Evolutionary conservation across 129 eudicot genomes (phyloP), one percentile per base, ranked within the genome.

Genomic region (Deinandra increscens): DNA sequence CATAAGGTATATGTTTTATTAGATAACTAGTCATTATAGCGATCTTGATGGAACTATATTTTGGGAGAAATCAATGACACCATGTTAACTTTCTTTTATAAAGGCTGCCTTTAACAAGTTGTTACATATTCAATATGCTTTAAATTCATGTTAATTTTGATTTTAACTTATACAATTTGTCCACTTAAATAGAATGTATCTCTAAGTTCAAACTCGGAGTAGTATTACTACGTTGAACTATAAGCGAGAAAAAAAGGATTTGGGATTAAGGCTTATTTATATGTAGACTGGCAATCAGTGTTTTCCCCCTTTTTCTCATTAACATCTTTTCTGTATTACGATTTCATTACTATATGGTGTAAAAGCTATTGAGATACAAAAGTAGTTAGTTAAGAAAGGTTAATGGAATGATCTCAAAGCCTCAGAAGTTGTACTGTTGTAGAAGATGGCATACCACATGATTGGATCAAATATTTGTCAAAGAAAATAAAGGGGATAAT

Each of bases 381-480:
- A 9, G 13, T 15, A 2, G 10, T 42, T 33, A 10, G 17, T 9
- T 70, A 7, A 70, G 33, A 59, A 23, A 6, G 23, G 34, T 8
- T 15, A 11, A 23, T 11, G 10, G 36, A 29, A 71, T 41, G n/a
- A 44, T 29, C 7, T 41, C 29, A 17, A 29, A 58, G 5, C 26
- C 66, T 71, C 31, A 9, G 33, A 44, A 60, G 60, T 45, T 31
- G 60, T 60, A 19, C 29, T 44, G 60, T 45, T 31, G 60, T 60
- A 19, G 68, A 45, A 13, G 39, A 11, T 10, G 15, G 37, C 18
- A 56, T 26, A 37, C n/a, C 26, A 9, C 63, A 62, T 46, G n/a
- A 9, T 18, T 46, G 37, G 58, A 59, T 44, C 68, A 43, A 59
- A 17, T 59, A 7, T 33, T 15, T 15, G 14, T 59, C 53, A 39